Evolutionary conservation across 129 eudicot genomes (phyloP), one percentile per base, ranked within the genome.

Genomic region (Flaveria ramosissima): DNA sequence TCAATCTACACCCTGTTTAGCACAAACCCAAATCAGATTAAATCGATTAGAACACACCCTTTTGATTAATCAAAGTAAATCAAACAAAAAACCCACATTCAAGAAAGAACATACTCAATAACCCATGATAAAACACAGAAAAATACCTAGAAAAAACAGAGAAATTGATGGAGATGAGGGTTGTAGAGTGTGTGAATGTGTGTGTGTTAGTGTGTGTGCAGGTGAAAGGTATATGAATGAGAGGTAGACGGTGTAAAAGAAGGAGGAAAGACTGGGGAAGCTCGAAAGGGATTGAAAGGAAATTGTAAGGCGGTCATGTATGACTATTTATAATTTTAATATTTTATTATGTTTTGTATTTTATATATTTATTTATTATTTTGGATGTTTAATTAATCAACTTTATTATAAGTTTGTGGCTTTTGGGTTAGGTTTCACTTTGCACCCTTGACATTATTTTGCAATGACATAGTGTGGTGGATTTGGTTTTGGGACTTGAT

Each of bases 231-330:
- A 71, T 52, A 65, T 73, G 84, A 74, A 80, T 80, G 84, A 80
- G 63, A 80, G 84, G 84, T 68, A 80, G 75, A 67, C 70, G 79
- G 83, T 66, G 75, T 73, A 74, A 42, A 45, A 73, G 77, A 63
- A 76, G 78, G 74, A 77, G 74, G 82, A 77, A 82, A 71, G 78
- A 82, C 74, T 77, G 74, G 85, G 78, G 68, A 74, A 80, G 76
- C 74, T 76, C 68, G 85, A 82, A 82, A 82, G 72, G 81, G 85
- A 82, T 70, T 71, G 85, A 82, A 71, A 76, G 85, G 82, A 82
- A 77, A 47, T 72, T 82, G 73, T 82, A 82, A 82, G 85, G 85
- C 85, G 85, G 85, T 82, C 85, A 66, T 74, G 14, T 48, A 82
- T 77, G 81, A 82, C 77, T 82, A 63, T 82, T 70, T 82, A 70